A percentile compares a stretch with the other conserved stretches of the same genome.
phyloP scores from a whole-genome alignment of 805 yeast species.

The Candida yuanshanica region DNA sequence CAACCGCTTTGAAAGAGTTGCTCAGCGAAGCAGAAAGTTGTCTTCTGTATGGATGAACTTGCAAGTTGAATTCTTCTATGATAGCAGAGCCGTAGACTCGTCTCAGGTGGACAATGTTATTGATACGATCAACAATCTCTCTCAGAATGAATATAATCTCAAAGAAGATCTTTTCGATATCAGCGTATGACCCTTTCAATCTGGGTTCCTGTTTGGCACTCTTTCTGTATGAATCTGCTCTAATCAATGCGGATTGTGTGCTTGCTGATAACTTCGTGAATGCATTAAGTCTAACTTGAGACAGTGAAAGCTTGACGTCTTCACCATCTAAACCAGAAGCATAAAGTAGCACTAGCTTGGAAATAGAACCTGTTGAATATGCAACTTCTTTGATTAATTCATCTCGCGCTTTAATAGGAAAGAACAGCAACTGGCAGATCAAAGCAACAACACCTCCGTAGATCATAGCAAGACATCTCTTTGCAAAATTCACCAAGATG shows the following conservation, averaged over 20 bases:
- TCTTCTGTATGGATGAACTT: constrained; percentile 38
- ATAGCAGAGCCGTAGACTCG: constrained; percentile 40
- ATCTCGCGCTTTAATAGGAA: constrained; percentile 44
- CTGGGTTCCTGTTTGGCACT: constrained; percentile 43
- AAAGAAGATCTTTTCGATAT: constrained; percentile 32
- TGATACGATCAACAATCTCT: constrained; percentile 42
- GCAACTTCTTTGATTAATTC: constrained; percentile 38
- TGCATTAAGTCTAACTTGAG: constrained; percentile 27
- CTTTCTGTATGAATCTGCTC: constrained; percentile 36
- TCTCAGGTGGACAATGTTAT: constrained; percentile 38
- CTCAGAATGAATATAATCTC: constrained; percentile 41
- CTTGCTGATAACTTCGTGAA: constrained; percentile 29
- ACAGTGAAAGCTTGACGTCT: constrained; percentile 20
- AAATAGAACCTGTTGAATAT: constrained; percentile 32
- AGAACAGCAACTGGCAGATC: constrained; percentile 37
- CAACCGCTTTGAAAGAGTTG: constrained; percentile 35
- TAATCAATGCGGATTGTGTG: constrained; percentile 32
- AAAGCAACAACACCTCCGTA: constrained; percentile 45
- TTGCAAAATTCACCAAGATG: constrained; percentile 39
- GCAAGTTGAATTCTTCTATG: constrained; percentile 36
- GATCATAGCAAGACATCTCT: constrained; percentile 44
- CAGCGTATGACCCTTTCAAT: constrained; percentile 39
- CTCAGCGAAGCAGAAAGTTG: constrained; percentile 38
- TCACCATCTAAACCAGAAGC: constrained; percentile 36
- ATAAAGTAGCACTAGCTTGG: constrained; percentile 32